phyloP scores from a whole-genome alignment of 352 stramenopile genomes.

The Phytophthora citrophthora region DNA sequence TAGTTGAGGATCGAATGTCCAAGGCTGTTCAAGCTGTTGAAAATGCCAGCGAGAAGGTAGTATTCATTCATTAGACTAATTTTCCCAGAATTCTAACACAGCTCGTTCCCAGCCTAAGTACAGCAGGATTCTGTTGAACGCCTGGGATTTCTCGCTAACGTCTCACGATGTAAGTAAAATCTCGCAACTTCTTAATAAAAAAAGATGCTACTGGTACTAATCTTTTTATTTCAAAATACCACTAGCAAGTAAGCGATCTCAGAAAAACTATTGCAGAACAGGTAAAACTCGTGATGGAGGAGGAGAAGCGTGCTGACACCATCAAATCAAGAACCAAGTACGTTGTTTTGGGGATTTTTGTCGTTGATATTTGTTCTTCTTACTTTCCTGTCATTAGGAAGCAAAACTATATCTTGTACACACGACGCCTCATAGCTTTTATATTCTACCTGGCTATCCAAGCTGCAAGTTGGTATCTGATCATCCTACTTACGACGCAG shows the following conservation, averaged over 20 bases:
- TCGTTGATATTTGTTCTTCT: neutral
- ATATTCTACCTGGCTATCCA: slow-evolving; percentile 74
- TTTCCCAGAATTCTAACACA: neutral
- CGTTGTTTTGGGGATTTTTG: neutral
- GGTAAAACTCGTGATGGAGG: slow-evolving; percentile 59
- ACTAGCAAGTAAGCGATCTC: slow-evolving; percentile 62
- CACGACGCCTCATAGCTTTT: slow-evolving; percentile 49
- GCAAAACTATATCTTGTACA: slow-evolving; percentile 67
- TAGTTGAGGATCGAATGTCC: slow-evolving; percentile 66
- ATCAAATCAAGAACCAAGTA: slow-evolving; percentile 60
- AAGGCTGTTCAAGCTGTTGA: slow-evolving; percentile 68
- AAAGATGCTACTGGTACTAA: neutral
- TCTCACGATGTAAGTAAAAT: slow-evolving; percentile 45
- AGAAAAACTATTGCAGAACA: slow-evolving; percentile 68
- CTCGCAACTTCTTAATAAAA: neutral
- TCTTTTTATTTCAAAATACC: too few relatives aligned
- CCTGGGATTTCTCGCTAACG: slow-evolving; percentile 70
- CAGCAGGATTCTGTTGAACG: slow-evolving; percentile 68
- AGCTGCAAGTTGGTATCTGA: slow-evolving; percentile 69
- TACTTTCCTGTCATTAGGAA: slow-evolving; percentile 21
- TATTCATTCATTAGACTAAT: neutral
- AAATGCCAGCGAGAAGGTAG: slow-evolving; percentile 46
- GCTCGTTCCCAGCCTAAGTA: slow-evolving; percentile 54
- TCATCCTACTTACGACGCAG: slow-evolving; percentile 76
- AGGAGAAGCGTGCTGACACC: slow-evolving; percentile 59